Evolutionary conservation across 805 yeast species (phyloP).

Genomic region (Wickerhamia fluorescens): DNA sequence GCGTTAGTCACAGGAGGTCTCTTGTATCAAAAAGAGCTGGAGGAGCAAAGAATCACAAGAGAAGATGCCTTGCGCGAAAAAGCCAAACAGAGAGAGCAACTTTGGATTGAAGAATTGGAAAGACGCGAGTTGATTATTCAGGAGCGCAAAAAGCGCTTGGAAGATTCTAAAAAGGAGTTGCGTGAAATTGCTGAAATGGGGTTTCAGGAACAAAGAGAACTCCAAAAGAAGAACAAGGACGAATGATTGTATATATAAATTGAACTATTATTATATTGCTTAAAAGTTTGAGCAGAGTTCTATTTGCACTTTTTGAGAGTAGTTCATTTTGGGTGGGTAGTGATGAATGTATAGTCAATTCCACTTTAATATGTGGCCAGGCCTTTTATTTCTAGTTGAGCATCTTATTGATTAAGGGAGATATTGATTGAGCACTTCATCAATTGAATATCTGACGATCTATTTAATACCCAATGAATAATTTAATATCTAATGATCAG

Average conservation of each 20-base stretch:
- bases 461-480: no score
- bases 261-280: slow-evolving; percentile 2
- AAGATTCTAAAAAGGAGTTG: slow-evolving; percentile 44
- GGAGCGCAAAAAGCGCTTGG: slow-evolving; percentile 62
- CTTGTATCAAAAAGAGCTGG: slow-evolving; percentile 49
- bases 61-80: slow-evolving; percentile 67
- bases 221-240: not conserved
- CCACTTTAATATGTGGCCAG: no score
- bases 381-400: no score
- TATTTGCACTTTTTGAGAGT: no score
- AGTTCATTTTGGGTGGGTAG: no score
- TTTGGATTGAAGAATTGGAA: slow-evolving; percentile 89
- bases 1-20: slow-evolving; percentile 80
- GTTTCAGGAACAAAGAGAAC: slow-evolving; percentile 18
- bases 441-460: no score
- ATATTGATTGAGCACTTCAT: no score
- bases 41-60: slow-evolving; percentile 38
- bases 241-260: no score
- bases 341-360: no score
- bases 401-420: no score
- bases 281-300: no score
- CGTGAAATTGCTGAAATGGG: slow-evolving; percentile 28
- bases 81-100: slow-evolving; percentile 75
- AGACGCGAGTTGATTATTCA: slow-evolving; percentile 73
- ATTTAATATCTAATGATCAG: no score